These are phyloP conservation scores for Fusarium torreyae DNA, from an alignment of 2,329 filamentous ascomycete genomes.

Conservation along the genomic window DNA sequence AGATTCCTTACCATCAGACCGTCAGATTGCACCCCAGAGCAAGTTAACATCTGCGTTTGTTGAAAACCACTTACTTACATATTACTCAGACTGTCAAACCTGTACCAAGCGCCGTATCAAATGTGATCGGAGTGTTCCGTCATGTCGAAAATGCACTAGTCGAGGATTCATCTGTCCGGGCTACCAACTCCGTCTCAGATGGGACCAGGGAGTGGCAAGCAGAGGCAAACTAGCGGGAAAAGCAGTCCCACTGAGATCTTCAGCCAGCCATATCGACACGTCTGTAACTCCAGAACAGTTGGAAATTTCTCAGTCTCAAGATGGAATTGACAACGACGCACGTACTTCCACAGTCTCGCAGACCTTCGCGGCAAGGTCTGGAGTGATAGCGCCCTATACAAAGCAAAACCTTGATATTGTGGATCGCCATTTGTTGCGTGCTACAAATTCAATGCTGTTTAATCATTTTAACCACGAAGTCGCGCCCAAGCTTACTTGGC, in stretches of 20 bases:
- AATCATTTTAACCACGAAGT: constrained; percentile 1
- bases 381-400: not conserved
- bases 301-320: not conserved
- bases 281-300: not conserved
- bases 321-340: not conserved
- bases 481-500: constrained; percentile 1
- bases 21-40: constrained; percentile 1
- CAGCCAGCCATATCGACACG: not conserved
- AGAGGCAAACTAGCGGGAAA: not conserved
- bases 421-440: not conserved
- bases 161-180: constrained; percentile 8
- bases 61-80: not conserved
- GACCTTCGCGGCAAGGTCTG: rapidly evolving
- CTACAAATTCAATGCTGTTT: not conserved
- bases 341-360: not conserved
- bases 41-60: not conserved
- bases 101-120: constrained; percentile 11
- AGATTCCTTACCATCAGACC: not conserved
- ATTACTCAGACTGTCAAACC: not conserved
- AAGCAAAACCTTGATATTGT: not conserved
- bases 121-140: constrained; percentile 3
- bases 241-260: not conserved
- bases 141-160: not conserved
- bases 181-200: constrained; percentile 2
- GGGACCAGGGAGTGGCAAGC: constrained; percentile 15